Evolutionary conservation across 148 eudicot species (phyloP), one percentile per base, ranked within the genome.

Genomic region (Amaranthus hypochondriacus): DNA sequence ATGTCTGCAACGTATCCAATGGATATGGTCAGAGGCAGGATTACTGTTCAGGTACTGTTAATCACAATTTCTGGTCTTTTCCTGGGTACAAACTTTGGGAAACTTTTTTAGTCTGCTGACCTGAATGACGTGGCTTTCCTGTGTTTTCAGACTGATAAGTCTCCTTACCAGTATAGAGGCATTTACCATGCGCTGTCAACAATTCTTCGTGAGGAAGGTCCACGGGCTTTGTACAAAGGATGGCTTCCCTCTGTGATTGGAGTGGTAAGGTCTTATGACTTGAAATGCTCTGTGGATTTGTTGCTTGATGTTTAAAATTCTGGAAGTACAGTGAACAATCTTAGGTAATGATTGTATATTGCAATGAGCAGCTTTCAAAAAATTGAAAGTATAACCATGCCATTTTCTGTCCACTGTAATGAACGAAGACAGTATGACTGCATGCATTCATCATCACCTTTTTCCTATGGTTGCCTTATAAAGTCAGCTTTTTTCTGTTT

Each of bases 191-290:
- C 98, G 51, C 80, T 92, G 62, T 86, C 96, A 21, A 90, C 93
- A 7, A 85, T 92, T 43, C 90, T 92, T 66, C 88, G 90, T 9
- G 86, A 92, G 85, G 98, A 92, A 87, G 98, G 98, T 62, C 85
- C 95, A 14, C 87, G 93, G 68, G 93, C 96, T 77, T 77, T 93
- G 71, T 90, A 93, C 79, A 93, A 89, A 79, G 98, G 98, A 7
- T 93, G 98, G 96, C 90, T 93, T 84, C 98, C 98, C 66, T 92
- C 97, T 55, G 97, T 92, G 48, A 87, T 92, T 73, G 97, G 97
- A 63, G 97, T 90, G 70, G 93, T 92, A 88, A 87, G 96, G 96
- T 14, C 46, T 44, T 9, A 15, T 71, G 57, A 63, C 64, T 39
- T 71, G 46, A 39, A 62, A 18, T 13, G 42, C 46, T 70, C n/a